These are phyloP conservation scores for Sporodiniella umbellata DNA, from an alignment of 371 early-diverging fungal genomes.

Conservation along the genomic window DNA sequence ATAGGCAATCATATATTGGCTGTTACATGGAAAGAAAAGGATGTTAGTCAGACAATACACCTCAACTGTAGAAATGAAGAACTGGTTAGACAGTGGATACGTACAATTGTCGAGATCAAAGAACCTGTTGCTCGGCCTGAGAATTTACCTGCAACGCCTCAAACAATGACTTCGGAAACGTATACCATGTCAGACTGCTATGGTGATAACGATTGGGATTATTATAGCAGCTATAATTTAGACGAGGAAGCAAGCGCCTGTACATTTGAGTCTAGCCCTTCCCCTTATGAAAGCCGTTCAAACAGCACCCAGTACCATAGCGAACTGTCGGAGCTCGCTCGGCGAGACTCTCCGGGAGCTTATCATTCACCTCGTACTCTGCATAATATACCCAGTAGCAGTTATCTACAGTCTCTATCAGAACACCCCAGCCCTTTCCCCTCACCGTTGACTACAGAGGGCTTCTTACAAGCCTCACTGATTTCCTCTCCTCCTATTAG, in stretches of 20 bases:
- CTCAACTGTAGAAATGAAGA: constrained; percentile 89
- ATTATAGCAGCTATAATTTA: constrained; percentile 4
- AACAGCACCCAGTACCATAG: constrained; percentile 4
- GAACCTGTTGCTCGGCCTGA: too few species aligned
- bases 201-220: constrained; percentile 29
- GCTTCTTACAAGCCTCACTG: constrained; percentile 18
- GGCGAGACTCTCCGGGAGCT: too few species aligned
- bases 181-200: constrained; percentile 13
- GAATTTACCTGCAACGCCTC: constrained; percentile 12
- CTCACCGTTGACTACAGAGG: not conserved
- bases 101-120: constrained; percentile 60
- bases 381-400: constrained; percentile 30
- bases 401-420: too few species aligned
- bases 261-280: too few species aligned
- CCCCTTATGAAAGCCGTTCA: not conserved
- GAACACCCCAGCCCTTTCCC: too few species aligned
- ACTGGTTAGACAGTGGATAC: constrained; percentile 80
- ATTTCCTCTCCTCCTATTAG: constrained; percentile 50
- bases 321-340: too few species aligned
- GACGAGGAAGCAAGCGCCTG: constrained; percentile 1
- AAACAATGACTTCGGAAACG: constrained; percentile 16
- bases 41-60: constrained; percentile 78
- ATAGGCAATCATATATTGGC: constrained; percentile 31
- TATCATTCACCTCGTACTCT: too few species aligned
- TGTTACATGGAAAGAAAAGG: constrained; percentile 37